Base-by-base conservation (phyloP, 768 basidiomycete genomes). In the Amanita rubescens region DNA sequence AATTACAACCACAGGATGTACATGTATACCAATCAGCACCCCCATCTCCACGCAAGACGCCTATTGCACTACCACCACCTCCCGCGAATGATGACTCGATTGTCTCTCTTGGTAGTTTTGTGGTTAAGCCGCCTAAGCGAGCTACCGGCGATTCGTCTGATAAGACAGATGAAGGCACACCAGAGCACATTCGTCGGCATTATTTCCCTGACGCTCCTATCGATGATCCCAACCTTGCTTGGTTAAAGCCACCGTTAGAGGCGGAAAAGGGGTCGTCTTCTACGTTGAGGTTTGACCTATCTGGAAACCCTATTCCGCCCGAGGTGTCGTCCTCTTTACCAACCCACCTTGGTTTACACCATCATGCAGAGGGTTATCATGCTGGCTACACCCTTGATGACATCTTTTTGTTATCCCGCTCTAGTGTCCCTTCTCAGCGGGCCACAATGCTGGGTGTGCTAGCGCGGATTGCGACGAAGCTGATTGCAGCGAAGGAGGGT, bases 331-430 rank as follows among this genome's bases (percentile, higher is more conserved):
- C 74, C 0, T 74, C 72, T 1, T 73, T 95, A 2, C 93, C 92
- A 1, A 85, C 89, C 0, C 85, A 93, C 68, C 76, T 92, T 5
- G 94, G 94, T 3, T 73, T 95, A 3, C 93, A 97, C 67, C 94
- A 96, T 63, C 94, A 95, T 63, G 85, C 92, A 0, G 84, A 90
- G 52, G 79, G 85, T 1, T 69, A 73, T 30, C 81, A 77, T 53
- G 94, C 94, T 0, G 94, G 93, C 0, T 96, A 96, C 67, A 94
- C 90, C 0, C 71, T 95, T 1, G 84, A 90, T 41, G 94, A 95
- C 55, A 74, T 95, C 3, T 84, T 94, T 42, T 69, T 88, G 37
- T 75, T 94, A 8, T 81, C 84, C 3, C 73, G 90, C 35, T 93
- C 90, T 0, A 91, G 84, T 2, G 86, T 94, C 0, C 82, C 84